Evolutionary conservation across 139 green algal species (phyloP).

Genomic region (Asterochloris erici): DNA sequence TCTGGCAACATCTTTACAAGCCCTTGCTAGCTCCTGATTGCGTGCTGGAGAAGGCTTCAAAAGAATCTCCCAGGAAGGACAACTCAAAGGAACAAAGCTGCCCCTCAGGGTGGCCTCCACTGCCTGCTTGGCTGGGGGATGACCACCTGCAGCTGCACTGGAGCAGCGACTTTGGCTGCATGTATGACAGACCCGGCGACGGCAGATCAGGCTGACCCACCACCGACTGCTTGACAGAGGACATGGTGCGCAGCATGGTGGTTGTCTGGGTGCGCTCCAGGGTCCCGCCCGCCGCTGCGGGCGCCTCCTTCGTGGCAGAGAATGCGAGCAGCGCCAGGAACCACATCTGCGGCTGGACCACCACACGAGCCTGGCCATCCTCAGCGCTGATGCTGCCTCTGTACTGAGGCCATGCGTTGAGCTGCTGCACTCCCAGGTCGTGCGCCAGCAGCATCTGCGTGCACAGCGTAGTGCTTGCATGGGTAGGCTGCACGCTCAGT

Average conservation of each 20-base stretch:
- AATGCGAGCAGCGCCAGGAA: constrained; percentile 82
- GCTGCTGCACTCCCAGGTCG: constrained; percentile 22
- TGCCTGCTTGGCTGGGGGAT: too few species aligned
- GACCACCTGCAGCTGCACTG: too few species aligned
- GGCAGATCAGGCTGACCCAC: background rate
- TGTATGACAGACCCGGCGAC: background rate
- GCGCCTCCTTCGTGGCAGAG: constrained; percentile 37
- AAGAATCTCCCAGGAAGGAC: too few species aligned
- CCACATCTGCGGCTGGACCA: constrained; percentile 67
- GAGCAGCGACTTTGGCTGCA: too few species aligned
- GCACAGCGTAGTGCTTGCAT: background rate
- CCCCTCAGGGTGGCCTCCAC: too few species aligned
- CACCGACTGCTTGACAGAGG: background rate
- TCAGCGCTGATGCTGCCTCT: constrained; percentile 23
- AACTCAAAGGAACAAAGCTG: too few species aligned
- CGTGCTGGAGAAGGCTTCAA: too few species aligned
- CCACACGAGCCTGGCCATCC: constrained; percentile 32
- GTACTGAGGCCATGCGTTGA: constrained; percentile 78
- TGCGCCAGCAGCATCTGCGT: constrained; percentile 51
- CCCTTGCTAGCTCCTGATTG: too few species aligned
- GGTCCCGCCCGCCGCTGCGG: background rate
- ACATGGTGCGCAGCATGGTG: background rate
- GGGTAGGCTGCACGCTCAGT: too few species aligned
- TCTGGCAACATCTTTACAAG: too few species aligned
- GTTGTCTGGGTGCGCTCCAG: background rate